A percentile compares a stretch with the other conserved stretches of the same genome.
Evolutionary conservation across 805 yeast species (phyloP).

Genomic region (Ogataea parapolymorpha): DNA sequence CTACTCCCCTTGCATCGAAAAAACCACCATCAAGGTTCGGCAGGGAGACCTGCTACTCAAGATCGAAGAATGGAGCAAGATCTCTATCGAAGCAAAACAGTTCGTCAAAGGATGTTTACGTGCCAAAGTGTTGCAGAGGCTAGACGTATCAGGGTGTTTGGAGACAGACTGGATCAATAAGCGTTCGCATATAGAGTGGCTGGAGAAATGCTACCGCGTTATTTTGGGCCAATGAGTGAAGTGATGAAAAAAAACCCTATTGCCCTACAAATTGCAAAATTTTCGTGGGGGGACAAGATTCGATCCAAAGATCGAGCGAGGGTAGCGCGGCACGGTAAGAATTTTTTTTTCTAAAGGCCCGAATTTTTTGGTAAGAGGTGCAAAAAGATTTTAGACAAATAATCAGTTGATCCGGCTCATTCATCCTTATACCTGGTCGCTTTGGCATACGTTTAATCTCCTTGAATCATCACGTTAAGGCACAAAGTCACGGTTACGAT

Average conservation of each 20-base stretch:
- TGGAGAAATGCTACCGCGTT: constrained; percentile 36
- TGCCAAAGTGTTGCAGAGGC: constrained; percentile 37
- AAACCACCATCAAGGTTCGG: constrained; percentile 39
- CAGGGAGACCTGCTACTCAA: constrained; percentile 39
- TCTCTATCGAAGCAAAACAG: constrained; percentile 41
- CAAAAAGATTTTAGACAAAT: neutral
- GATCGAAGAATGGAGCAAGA: constrained; percentile 39
- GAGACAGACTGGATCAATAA: constrained; percentile 46
- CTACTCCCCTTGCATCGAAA: constrained; percentile 42
- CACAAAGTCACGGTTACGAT: neutral
- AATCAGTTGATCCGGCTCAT: constrained; percentile 1
- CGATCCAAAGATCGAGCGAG: neutral
- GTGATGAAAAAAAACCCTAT: constrained; percentile 1
- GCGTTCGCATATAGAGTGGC: constrained; percentile 31
- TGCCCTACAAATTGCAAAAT: constrained; percentile 1
- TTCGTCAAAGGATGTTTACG: constrained; percentile 41
- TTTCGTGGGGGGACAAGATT: constrained; percentile 7
- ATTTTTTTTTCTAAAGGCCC: constrained; percentile 4
- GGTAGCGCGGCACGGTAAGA: constrained; percentile 1
- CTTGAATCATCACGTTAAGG: neutral
- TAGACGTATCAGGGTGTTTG: constrained; percentile 39
- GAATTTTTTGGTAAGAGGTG: constrained; percentile 2
- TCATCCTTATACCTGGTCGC: neutral
- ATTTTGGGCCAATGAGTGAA: constrained; percentile 7
- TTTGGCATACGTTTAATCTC: neutral